These are phyloP conservation scores for Ephemerocybe angulata DNA, from an alignment of 768 basidiomycete genomes.

Conservation along the genomic window DNA sequence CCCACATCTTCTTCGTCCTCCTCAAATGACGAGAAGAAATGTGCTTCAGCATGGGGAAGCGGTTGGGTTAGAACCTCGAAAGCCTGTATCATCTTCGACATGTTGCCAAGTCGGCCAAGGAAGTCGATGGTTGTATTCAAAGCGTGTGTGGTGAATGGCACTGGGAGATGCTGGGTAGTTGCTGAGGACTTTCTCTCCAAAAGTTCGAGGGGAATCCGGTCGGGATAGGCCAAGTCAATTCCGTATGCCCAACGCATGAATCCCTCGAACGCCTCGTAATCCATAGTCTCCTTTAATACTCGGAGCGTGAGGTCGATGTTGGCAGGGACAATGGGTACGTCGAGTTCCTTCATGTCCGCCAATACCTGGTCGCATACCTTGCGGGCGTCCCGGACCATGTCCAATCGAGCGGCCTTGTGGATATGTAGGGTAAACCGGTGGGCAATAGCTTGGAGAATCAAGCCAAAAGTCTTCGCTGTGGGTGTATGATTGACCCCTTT, in stretches of 20 bases:
- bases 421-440: conserved; percentile 64
- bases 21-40: conserved; percentile 54
- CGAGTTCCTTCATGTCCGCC: conserved; percentile 49
- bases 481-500: conserved; percentile 41
- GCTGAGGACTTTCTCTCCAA: conserved; percentile 15
- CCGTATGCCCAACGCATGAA: conserved; percentile 71
- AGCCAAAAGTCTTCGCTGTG: conserved; percentile 51
- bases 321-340: conserved; percentile 50
- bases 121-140: conserved; percentile 74
- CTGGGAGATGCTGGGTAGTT: conserved; percentile 22
- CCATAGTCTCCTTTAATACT: conserved; percentile 62
- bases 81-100: conserved; percentile 66
- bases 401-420: conserved; percentile 29
- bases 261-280: conserved; percentile 51
- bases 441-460: conserved; percentile 67
- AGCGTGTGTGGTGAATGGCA: conserved; percentile 57
- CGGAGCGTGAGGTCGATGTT: conserved; percentile 67
- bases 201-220: conserved; percentile 56
- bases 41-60: conserved; percentile 48
- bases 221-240: conserved; percentile 72
- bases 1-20: conserved; percentile 68
- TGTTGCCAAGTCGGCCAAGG: conserved; percentile 55
- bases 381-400: conserved; percentile 40
- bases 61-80: conserved; percentile 80
- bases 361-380: conserved; percentile 49